phyloP scores from a whole-genome alignment of 148 eudicot species.

The Spergularia marina region DNA sequence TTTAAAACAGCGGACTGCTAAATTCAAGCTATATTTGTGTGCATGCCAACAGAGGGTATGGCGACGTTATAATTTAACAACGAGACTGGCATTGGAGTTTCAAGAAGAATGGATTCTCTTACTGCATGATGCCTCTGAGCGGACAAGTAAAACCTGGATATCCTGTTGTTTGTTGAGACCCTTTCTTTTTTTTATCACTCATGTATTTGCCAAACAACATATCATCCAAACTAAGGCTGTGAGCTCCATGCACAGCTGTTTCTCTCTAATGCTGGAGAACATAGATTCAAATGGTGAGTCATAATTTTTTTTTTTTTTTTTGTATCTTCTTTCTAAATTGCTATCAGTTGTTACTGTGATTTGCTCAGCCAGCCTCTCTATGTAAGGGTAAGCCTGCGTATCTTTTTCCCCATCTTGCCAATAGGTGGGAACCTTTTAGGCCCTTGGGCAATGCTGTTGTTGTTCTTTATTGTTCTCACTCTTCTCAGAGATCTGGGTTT shows the following conservation, averaged over 20 bases:
- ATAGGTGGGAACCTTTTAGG: too few species aligned
- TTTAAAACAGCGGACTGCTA: background rate
- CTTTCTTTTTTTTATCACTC: slow-evolving; percentile 65
- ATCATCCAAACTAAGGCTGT: slow-evolving; percentile 44
- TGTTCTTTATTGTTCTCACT: too few species aligned
- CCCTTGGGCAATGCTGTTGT: too few species aligned
- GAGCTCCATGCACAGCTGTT: slow-evolving; percentile 63
- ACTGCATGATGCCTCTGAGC: slow-evolving; percentile 30
- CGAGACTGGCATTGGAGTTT: slow-evolving; percentile 52
- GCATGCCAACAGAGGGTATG: slow-evolving; percentile 67
- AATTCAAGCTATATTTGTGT: background rate
- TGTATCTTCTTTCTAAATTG: background rate
- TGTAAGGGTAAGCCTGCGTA: too few species aligned
- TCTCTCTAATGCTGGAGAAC: slow-evolving; percentile 58
- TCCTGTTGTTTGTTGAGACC: slow-evolving; percentile 63
- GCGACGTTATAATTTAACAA: slow-evolving; percentile 60
- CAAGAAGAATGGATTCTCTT: slow-evolving; percentile 56
- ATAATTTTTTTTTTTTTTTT: background rate
- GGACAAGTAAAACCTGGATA: slow-evolving; percentile 46
- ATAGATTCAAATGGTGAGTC: slow-evolving; percentile 55
- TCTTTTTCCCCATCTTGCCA: too few species aligned
- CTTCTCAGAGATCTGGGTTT: too few species aligned
- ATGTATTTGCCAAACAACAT: slow-evolving; percentile 36
- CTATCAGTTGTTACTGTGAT: background rate
- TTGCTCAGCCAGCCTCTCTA: background rate